Percentiles rank a stretch among this genome's conserved stretches.
Evolutionary conservation across 352 stramenopile species (phyloP).

Genomic region (Pythium pectinolyticum): DNA sequence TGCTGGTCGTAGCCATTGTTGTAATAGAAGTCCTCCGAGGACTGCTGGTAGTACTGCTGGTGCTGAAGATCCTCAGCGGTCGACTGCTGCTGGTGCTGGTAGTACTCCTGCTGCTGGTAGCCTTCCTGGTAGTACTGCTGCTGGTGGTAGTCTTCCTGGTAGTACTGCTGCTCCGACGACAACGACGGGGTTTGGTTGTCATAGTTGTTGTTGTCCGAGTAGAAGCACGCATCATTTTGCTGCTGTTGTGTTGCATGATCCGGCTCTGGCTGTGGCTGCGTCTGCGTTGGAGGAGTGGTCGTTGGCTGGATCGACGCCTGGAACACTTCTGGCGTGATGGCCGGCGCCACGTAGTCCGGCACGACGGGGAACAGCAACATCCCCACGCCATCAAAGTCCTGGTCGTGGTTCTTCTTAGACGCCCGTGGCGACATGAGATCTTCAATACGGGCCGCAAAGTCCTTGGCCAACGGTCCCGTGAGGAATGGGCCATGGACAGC

Average conservation of each 20-base stretch:
- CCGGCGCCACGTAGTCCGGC: constrained; percentile 28
- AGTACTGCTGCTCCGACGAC: background rate
- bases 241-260: constrained; percentile 9
- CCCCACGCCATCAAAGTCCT: constrained; percentile 35
- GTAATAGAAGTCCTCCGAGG: constrained; percentile 21
- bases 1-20: constrained; percentile 24
- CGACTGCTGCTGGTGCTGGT: constrained; percentile 15
- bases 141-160: constrained; percentile 14
- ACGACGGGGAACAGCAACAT: constrained; percentile 38
- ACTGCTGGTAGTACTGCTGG: constrained; percentile 26
- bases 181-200: constrained; percentile 12
- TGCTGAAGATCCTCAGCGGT: constrained; percentile 12
- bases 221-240: constrained; percentile 13
- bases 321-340: constrained; percentile 23
- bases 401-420: constrained; percentile 27
- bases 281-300: background rate
- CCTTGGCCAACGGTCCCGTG: constrained; percentile 38
- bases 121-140: constrained; percentile 22
- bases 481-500: constrained; percentile 38
- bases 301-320: constrained; percentile 23
- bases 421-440: constrained; percentile 34
- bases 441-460: constrained; percentile 24
- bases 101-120: constrained; percentile 22
- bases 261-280: constrained; percentile 19
- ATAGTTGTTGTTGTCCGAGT: background rate